phyloP scores from a whole-genome alignment of 345 rosid genomes.

The Pistacia atlantica region DNA sequence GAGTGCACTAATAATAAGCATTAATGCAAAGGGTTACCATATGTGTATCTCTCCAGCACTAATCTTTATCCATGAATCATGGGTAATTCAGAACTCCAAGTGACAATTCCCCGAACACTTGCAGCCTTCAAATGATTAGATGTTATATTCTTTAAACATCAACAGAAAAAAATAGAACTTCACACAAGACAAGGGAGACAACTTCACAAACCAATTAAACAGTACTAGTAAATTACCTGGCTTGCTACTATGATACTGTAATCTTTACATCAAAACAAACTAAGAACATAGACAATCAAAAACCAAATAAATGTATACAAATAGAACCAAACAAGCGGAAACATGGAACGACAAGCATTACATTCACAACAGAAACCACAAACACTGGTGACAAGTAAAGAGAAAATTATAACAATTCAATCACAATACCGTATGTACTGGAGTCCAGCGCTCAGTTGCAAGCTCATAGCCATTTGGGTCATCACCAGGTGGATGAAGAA shows the following conservation, averaged over 20 bases:
- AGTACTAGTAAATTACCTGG: not conserved
- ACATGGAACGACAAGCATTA: not conserved
- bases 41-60: constrained; percentile 17
- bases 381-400: not conserved
- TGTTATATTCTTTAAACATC: constrained; percentile 8
- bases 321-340: not conserved
- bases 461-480: constrained; percentile 96
- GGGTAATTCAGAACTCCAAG: constrained; percentile 17
- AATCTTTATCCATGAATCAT: constrained; percentile 19
- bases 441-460: constrained; percentile 83
- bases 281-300: not conserved
- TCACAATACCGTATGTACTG: constrained; percentile 69
- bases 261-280: not conserved
- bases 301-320: not conserved
- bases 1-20: constrained; percentile 21
- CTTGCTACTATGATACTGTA: not conserved
- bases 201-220: not conserved
- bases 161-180: not conserved
- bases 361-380: not conserved
- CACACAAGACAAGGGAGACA: not conserved
- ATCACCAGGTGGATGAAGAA: constrained; percentile 94
- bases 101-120: constrained; percentile 11
- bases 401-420: not conserved
- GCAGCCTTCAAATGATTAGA: constrained; percentile 21
- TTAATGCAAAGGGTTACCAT: constrained; percentile 34